Evolutionary conservation across 768 basidiomycete species (phyloP).

Genomic region (Mycena filopes): DNA sequence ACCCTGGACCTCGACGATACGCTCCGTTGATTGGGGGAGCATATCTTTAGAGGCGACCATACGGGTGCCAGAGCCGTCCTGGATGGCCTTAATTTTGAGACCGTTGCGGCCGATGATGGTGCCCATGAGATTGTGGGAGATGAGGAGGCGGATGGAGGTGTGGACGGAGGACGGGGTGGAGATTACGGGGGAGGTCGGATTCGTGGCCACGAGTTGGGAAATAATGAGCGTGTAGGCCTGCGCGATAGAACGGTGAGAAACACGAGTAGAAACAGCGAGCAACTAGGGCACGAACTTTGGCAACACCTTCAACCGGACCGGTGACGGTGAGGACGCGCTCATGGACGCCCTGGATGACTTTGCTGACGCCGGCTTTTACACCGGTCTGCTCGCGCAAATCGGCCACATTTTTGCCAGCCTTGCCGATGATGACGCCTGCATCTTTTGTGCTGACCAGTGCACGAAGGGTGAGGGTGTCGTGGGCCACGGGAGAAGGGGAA

Average conservation of each 20-base stretch:
- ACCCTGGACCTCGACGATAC: conserved; percentile 98
- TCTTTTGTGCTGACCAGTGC: conserved; percentile 98
- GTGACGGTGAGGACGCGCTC: conserved; percentile 97
- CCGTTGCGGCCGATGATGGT: conserved; percentile 97
- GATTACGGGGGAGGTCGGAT: conserved; percentile 76
- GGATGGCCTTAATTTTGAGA: conserved; percentile 98
- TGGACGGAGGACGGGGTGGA: conserved; percentile 78
- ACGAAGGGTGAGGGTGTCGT: conserved; percentile 88
- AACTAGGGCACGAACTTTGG: conserved; percentile 68
- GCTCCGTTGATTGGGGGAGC: conserved; percentile 98
- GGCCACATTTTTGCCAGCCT: conserved; percentile 97
- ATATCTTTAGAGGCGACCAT: conserved; percentile 99
- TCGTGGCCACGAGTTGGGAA: conserved; percentile 86
- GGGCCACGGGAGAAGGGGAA: conserved; percentile 75
- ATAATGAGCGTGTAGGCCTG: conserved; percentile 97
- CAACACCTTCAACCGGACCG: conserved; percentile 91
- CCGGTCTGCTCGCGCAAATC: conserved; percentile 95
- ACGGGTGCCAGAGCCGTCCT: conserved; percentile 93
- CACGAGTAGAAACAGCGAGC: conserved; percentile 21
- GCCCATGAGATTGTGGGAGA: conserved; percentile 99
- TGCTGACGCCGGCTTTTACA: conserved; percentile 99
- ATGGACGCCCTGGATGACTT: conserved; percentile 97
- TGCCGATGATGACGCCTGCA: conserved; percentile 97
- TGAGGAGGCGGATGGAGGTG: conserved; percentile 95
- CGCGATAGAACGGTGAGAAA: conserved; percentile 27